A percentile compares a stretch with the other conserved stretches of the same genome.
These are phyloP conservation scores for Albophoma yamanashiensis DNA, from an alignment of 2,329 filamentous ascomycete genomes.

Conservation along the genomic window DNA sequence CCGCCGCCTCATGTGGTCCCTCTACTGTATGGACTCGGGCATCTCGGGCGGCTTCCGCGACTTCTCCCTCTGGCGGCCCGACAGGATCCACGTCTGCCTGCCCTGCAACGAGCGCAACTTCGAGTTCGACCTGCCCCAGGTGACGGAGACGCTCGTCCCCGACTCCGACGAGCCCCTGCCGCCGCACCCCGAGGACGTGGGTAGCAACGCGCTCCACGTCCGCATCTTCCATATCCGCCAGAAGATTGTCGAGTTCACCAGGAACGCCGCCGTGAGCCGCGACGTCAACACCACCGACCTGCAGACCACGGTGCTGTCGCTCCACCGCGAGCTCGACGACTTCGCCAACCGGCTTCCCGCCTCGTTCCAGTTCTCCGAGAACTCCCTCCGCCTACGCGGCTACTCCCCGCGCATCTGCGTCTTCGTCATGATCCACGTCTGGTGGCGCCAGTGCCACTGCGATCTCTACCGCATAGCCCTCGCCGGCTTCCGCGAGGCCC, in stretches of 20 bases:
- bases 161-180: slow-evolving; percentile 29
- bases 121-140: slow-evolving; percentile 47
- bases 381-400: slow-evolving; percentile 41
- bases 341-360: slow-evolving; percentile 42
- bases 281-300: slow-evolving; percentile 32
- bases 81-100: slow-evolving; percentile 28
- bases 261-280: slow-evolving; percentile 24
- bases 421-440: slow-evolving; percentile 49
- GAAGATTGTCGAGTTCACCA: slow-evolving; percentile 42
- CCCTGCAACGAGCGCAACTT: slow-evolving; percentile 35
- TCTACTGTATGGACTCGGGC: slow-evolving; percentile 31
- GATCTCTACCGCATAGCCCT: slow-evolving; percentile 45
- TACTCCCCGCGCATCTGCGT: slow-evolving; percentile 47
- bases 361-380: slow-evolving; percentile 48
- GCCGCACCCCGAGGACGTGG: slow-evolving; percentile 37
- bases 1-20: slow-evolving; percentile 31
- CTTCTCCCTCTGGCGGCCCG: slow-evolving; percentile 31
- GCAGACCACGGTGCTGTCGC: slow-evolving; percentile 29
- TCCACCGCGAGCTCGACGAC: slow-evolving; percentile 38
- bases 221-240: slow-evolving; percentile 45
- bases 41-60: slow-evolving; percentile 32
- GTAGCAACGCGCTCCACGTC: slow-evolving; percentile 44
- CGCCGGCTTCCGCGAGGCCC: slow-evolving; percentile 38
- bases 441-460: slow-evolving; percentile 48
- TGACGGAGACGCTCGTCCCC: slow-evolving; percentile 39